These are phyloP conservation scores for Scleroderma citrinum DNA, from an alignment of 768 basidiomycete genomes.

Conservation along the genomic window DNA sequence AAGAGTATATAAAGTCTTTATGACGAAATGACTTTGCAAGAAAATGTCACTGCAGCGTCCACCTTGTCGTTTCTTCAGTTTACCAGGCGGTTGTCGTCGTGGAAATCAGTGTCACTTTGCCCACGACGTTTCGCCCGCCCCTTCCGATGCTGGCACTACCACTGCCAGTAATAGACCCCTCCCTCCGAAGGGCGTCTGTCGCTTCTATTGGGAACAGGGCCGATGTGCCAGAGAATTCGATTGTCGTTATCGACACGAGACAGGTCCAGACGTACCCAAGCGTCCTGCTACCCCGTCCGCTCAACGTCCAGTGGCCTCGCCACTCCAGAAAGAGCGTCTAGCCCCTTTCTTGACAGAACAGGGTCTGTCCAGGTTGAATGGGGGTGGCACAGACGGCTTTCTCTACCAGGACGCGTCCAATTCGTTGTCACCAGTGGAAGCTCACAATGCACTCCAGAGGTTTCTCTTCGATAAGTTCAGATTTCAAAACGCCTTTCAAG, in stretches of 20 bases:
- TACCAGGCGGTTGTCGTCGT: slow-evolving; percentile 40
- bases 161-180: slow-evolving; percentile 16
- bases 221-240: slow-evolving; percentile 40
- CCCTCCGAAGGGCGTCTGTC: slow-evolving; percentile 37
- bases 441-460: slow-evolving; percentile 38
- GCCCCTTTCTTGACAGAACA: slow-evolving; percentile 41
- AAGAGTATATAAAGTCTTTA: too few species aligned
- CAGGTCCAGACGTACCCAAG: slow-evolving; percentile 3
- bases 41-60: slow-evolving; percentile 1
- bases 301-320: slow-evolving; percentile 1
- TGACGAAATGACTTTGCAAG: too few species aligned
- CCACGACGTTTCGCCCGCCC: slow-evolving; percentile 9
- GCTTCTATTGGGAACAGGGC: slow-evolving; percentile 42
- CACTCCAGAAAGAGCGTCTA: slow-evolving; percentile 15
- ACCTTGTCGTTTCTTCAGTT: slow-evolving; percentile 37
- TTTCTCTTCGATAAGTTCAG: slow-evolving; percentile 40
- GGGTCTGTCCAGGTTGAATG: slow-evolving; percentile 40
- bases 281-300: slow-evolving; percentile 6
- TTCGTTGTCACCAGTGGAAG: slow-evolving; percentile 39
- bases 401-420: slow-evolving; percentile 29
- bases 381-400: slow-evolving; percentile 39
- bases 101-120: slow-evolving; percentile 37
- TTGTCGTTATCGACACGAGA: slow-evolving; percentile 39
- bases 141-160: neutral
- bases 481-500: slow-evolving; percentile 35